These are phyloP conservation scores for Kluyveromyces siamensis DNA, from an alignment of 805 yeast species.

Conservation along the genomic window DNA sequence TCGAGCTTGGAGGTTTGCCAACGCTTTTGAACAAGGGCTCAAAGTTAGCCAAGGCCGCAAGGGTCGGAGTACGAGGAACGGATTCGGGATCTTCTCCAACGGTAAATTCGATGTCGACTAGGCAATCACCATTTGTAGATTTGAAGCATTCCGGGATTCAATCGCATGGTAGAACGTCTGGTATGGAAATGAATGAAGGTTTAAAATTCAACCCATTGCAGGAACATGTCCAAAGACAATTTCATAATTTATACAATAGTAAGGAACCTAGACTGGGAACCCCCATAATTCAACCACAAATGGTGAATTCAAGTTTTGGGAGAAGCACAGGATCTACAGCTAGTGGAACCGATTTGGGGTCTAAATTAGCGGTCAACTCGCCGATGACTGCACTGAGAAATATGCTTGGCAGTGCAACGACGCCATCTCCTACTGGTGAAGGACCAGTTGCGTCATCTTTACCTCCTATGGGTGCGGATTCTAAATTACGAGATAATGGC, in stretches of 20 bases:
- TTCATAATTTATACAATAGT: conserved; percentile 15
- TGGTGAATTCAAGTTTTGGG: conserved; percentile 1
- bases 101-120: background rate
- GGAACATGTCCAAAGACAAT: conserved; percentile 20
- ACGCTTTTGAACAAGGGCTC: background rate
- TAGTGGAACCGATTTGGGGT: background rate
- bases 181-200: conserved; percentile 2
- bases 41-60: background rate
- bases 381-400: conserved; percentile 2
- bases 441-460: conserved; percentile 12
- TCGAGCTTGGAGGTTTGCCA: background rate
- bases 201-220: conserved; percentile 18
- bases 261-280: conserved; percentile 3
- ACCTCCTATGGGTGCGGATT: conserved; percentile 8
- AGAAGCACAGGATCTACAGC: background rate
- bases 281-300: conserved; percentile 2
- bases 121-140: conserved; percentile 1
- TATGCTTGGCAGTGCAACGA: background rate
- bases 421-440: conserved; percentile 11
- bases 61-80: background rate
- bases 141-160: background rate
- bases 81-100: background rate
- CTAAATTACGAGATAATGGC: conserved; percentile 10
- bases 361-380: background rate
- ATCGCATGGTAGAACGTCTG: background rate